These are phyloP conservation scores for Geoglossum cookeanum DNA, from an alignment of 2,329 filamentous ascomycete genomes.

Conservation along the genomic window DNA sequence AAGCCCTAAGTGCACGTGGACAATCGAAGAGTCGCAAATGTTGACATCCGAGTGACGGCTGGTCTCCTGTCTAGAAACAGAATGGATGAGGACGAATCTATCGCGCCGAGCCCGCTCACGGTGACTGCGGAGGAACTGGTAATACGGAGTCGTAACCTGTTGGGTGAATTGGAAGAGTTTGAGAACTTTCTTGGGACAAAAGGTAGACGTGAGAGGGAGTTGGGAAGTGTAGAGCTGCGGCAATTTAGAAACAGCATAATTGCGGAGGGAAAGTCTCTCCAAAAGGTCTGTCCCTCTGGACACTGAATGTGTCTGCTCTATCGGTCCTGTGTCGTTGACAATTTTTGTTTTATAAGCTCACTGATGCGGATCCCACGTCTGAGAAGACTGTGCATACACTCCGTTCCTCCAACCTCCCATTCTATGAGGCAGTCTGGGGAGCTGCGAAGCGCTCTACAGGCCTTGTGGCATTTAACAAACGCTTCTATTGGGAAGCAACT, in stretches of 20 bases:
- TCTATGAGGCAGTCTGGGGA: slow-evolving; percentile 43
- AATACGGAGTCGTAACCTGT: neutral
- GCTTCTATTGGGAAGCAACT: slow-evolving; percentile 29
- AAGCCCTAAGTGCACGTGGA: neutral
- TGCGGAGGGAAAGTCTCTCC: slow-evolving; percentile 28
- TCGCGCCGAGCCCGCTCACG: neutral
- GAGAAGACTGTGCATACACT: slow-evolving; percentile 30
- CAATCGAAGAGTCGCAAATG: neutral
- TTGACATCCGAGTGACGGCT: neutral
- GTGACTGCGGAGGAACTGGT: neutral
- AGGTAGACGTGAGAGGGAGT: slow-evolving; percentile 17
- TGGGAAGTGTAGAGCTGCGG: slow-evolving; percentile 29
- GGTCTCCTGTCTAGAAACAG: neutral
- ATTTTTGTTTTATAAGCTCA: neutral
- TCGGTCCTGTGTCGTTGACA: neutral
- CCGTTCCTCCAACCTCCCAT: slow-evolving; percentile 45
- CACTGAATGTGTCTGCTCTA: neutral
- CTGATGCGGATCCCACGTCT: neutral
- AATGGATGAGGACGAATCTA: neutral
- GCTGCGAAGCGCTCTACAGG: slow-evolving; percentile 38
- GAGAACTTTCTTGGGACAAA: slow-evolving; percentile 20
- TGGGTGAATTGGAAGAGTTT: slow-evolving; percentile 25
- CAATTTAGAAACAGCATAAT: slow-evolving; percentile 28
- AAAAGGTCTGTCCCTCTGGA: slow-evolving; percentile 19
- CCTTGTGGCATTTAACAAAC: slow-evolving; percentile 36